Percentiles rank a stretch among this genome's conserved stretches.
Evolutionary conservation across 139 green algal species (phyloP).

Genomic region (Closterium sp.): DNA sequence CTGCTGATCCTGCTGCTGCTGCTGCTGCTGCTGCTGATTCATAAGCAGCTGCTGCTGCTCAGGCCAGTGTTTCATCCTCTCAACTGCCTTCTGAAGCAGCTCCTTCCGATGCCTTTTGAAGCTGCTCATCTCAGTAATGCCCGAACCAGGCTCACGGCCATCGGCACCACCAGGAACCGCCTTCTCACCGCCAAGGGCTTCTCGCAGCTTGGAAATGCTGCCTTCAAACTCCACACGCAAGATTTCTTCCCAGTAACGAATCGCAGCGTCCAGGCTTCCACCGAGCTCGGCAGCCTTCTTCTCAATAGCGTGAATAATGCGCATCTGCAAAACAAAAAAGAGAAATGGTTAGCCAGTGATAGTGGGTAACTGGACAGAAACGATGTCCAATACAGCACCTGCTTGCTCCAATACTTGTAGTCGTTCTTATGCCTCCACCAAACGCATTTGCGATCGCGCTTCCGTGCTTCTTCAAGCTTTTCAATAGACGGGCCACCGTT

Average conservation of each 20-base stretch:
- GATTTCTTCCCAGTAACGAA: conserved; percentile 45
- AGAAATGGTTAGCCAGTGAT: not conserved
- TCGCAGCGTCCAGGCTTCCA: conserved; percentile 27
- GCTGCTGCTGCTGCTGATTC: conserved; percentile 13
- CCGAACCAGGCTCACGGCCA: conserved; percentile 5
- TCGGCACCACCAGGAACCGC: conserved; percentile 3
- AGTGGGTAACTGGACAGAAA: too few relatives aligned
- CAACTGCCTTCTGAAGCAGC: conserved; percentile 31
- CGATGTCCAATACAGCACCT: not conserved
- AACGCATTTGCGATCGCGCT: conserved; percentile 26
- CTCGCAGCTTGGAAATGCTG: conserved; percentile 43
- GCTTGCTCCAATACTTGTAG: conserved; percentile 50
- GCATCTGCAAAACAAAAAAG: conserved; percentile 25
- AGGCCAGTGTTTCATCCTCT: conserved; percentile 29
- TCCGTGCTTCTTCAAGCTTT: conserved; percentile 38
- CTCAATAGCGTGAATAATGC: conserved; percentile 43
- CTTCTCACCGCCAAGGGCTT: conserved; percentile 33
- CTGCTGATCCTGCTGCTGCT: not conserved
- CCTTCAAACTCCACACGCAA: conserved; percentile 38
- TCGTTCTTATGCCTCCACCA: conserved; percentile 44
- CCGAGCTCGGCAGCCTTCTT: conserved; percentile 33
- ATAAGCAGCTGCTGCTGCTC: not conserved
- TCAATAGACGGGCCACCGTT: conserved; percentile 27
- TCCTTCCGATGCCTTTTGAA: conserved; percentile 31
- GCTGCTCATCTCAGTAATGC: not conserved